phyloP scores from a whole-genome alignment of 192 early-diverging fungal genomes.

The Backusella circina region DNA sequence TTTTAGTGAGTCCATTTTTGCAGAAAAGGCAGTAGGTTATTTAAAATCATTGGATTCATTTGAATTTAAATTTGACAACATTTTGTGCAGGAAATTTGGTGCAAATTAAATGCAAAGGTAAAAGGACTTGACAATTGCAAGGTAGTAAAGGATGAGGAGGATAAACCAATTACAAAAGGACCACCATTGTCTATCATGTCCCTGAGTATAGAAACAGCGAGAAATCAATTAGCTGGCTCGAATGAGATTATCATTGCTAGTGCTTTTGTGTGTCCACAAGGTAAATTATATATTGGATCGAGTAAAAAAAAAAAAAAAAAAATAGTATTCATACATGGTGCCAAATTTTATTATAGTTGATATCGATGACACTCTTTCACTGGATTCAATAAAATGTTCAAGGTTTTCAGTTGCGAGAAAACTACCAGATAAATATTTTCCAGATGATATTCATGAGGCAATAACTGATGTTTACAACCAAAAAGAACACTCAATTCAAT shows the following conservation, averaged over 20 bases:
- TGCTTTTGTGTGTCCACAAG: slow-evolving; percentile 55
- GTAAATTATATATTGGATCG: not conserved
- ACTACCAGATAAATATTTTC: too few species aligned
- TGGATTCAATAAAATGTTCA: not conserved
- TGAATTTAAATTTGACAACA: too few species aligned
- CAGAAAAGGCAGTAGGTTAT: slow-evolving; percentile 26
- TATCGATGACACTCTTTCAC: not conserved
- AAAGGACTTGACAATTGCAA: slow-evolving; percentile 62
- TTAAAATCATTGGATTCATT: too few species aligned
- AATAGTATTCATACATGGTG: not conserved
- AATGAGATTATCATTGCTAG: slow-evolving; percentile 85
- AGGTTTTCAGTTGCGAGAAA: not conserved
- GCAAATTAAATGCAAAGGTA: slow-evolving; percentile 66
- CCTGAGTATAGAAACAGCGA: slow-evolving; percentile 74
- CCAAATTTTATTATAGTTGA: not conserved
- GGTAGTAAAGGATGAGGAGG: slow-evolving; percentile 48
- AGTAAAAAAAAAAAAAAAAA: not conserved
- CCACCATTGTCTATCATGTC: slow-evolving; percentile 84
- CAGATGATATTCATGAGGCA: not conserved
- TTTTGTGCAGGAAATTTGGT: slow-evolving; percentile 67
- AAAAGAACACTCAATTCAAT: not conserved
- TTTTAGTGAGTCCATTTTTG: slow-evolving; percentile 54
- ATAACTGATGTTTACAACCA: not conserved
- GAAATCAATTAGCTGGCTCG: slow-evolving; percentile 66
- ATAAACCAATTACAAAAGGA: slow-evolving; percentile 14